Evolutionary conservation across 192 early-diverging fungal species (phyloP).

Genomic region (Backusella circina): DNA sequence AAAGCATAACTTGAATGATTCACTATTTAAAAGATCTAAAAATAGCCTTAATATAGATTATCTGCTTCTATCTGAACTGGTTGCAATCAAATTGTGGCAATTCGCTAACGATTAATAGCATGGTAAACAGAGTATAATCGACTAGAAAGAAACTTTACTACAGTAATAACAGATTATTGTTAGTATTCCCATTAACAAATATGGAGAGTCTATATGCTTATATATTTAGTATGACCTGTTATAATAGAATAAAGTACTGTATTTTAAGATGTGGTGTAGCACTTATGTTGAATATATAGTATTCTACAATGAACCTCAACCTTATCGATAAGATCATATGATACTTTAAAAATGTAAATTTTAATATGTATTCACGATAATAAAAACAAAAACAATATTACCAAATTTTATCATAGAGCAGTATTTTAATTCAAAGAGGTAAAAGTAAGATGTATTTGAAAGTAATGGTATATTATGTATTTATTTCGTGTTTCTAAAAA

Average conservation of each 20-base stretch:
- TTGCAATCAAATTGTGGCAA: neutral
- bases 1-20: neutral
- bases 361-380: neutral
- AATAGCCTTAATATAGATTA: neutral
- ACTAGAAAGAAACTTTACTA: neutral
- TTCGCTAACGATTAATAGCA: neutral
- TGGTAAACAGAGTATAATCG: neutral
- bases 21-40: neutral
- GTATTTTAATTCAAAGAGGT: neutral
- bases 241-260: neutral
- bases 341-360: neutral
- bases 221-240: neutral
- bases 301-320: neutral
- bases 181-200: neutral
- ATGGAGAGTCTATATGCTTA: neutral
- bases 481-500: neutral
- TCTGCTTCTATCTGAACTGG: neutral
- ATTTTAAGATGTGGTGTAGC: neutral
- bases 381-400: neutral
- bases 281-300: neutral
- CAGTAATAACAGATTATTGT: neutral
- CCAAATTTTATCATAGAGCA: neutral
- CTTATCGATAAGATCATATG: neutral
- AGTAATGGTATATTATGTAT: neutral
- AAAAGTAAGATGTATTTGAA: neutral